Conservation (phyloP, 805 yeast genomes). For the Nakazawaea ambrosiae region DNA sequence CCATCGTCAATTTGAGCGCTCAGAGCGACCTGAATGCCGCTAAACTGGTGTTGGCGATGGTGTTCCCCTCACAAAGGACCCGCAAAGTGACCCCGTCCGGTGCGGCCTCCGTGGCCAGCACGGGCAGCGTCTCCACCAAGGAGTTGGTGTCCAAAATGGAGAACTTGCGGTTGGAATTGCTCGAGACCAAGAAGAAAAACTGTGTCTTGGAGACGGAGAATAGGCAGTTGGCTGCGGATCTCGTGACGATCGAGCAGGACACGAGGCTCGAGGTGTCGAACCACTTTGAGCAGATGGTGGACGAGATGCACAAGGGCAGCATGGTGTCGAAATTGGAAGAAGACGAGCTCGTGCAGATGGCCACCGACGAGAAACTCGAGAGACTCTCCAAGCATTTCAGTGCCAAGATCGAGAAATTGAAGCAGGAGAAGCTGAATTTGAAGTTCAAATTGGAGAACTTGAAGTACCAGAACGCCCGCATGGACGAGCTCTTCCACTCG, state of each 20-base stretch:
- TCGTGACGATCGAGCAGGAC: constrained; percentile 14
- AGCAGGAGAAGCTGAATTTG: constrained; percentile 14
- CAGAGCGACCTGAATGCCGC: not conserved
- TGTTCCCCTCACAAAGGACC: constrained; percentile 33
- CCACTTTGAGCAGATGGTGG: constrained; percentile 16
- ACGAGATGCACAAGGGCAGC: constrained; percentile 3
- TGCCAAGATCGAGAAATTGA: constrained; percentile 20
- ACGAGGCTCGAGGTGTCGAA: constrained; percentile 21
- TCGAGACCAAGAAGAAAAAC: not conserved
- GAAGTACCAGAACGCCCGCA: constrained; percentile 2
- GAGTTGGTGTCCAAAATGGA: not conserved
- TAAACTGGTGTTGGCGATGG: constrained; percentile 35
- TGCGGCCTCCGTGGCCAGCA: not conserved
- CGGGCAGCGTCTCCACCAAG: not conserved
- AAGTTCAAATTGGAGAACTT: constrained; percentile 5
- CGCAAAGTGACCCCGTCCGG: constrained; percentile 18
- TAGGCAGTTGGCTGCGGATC: constrained; percentile 7
- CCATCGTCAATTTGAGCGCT: not conserved
- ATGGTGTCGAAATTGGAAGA: constrained; percentile 5
- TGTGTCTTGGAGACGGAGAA: constrained; percentile 10
- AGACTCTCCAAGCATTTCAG: constrained; percentile 27
- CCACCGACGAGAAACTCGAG: constrained; percentile 24
- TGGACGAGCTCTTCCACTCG: constrained; percentile 5
- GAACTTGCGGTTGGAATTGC: constrained; percentile 1
- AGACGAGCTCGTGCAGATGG: constrained; percentile 13